Evolutionary conservation across 345 rosid species (phyloP).

Genomic region (Salix purpurea): DNA sequence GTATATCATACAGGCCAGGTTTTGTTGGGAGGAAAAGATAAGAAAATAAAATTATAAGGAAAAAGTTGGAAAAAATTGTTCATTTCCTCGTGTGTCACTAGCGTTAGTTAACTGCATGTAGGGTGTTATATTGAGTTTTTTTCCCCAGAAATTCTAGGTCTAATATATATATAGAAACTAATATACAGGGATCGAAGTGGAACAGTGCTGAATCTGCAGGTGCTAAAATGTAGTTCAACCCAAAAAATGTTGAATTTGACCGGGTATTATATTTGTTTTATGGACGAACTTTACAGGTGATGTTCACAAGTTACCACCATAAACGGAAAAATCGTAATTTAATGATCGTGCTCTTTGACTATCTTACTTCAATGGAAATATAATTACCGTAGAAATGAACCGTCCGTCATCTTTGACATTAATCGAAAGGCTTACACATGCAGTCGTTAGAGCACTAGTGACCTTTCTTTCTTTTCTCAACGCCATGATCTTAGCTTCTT

Average conservation of each 20-base stretch:
- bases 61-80: background rate
- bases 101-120: background rate
- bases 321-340: background rate
- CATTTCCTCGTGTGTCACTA: too few relatives aligned
- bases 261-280: background rate
- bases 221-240: background rate
- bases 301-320: background rate
- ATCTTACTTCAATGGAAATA: background rate
- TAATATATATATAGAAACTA: too few relatives aligned
- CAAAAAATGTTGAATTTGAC: background rate
- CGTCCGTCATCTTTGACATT: too few relatives aligned
- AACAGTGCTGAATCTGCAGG: background rate
- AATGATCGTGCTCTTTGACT: background rate
- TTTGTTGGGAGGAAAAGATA: background rate
- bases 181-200: background rate
- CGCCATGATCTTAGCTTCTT: too few relatives aligned
- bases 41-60: too few relatives aligned
- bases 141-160: background rate
- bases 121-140: background rate
- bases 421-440: too few relatives aligned
- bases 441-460: too few relatives aligned
- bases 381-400: too few relatives aligned
- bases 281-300: background rate
- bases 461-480: too few relatives aligned
- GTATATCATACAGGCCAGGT: too few relatives aligned